phyloP scores from a whole-genome alignment of 2,329 filamentous ascomycete genomes.

The Fusarium coicis region DNA sequence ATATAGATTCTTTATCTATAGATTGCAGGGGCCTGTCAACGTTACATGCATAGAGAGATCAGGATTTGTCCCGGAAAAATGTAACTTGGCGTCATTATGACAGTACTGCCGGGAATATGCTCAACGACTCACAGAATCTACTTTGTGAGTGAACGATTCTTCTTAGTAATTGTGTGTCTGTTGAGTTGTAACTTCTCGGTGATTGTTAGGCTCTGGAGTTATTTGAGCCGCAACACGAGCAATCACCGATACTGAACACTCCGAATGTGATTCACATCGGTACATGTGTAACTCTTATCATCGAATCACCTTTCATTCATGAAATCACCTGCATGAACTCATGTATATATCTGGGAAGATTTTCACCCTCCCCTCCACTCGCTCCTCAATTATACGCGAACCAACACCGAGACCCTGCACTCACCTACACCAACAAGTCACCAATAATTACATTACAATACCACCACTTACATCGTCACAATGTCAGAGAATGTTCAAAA shows the following conservation, averaged over 20 bases:
- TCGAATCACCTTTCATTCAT: neutral
- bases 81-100: neutral
- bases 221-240: no score
- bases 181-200: no score
- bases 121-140: no score
- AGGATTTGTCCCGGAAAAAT: neutral
- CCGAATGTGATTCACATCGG: neutral
- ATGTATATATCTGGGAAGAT: neutral
- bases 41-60: neutral
- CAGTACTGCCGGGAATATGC: neutral
- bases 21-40: rapidly evolving
- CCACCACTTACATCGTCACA: neutral
- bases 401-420: neutral
- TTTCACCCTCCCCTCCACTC: neutral
- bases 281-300: neutral
- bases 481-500: neutral
- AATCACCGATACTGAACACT: neutral
- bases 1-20: neutral
- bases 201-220: no score
- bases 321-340: neutral
- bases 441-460: neutral
- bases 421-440: neutral
- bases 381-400: neutral
- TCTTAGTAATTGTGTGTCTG: no score
- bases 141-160: neutral